Evolutionary conservation across 306 rosid species (phyloP), one percentile per base, ranked within the genome.

Genomic region (Mimosa bimucronata): DNA sequence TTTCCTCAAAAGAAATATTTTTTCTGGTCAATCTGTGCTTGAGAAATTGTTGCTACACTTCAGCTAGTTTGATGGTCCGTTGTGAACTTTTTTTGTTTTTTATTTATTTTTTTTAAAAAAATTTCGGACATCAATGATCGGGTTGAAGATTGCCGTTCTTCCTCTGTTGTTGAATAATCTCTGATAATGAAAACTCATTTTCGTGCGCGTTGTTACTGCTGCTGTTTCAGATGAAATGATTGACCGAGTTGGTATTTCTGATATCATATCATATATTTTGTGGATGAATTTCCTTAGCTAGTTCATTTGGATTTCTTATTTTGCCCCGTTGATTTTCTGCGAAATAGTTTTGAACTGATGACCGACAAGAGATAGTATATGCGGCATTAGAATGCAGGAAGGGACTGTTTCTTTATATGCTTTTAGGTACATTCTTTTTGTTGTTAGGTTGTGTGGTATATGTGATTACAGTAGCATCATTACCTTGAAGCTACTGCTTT

Each of bases 391-490:
- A 82, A 85, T 77, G 80, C 68, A 66, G 82, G 67, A 66, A 78
- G 70, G 79, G 62, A 28, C 40, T 73, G 62, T 86, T 83, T 82
- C 42, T 26, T 64, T 58, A 6, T 50, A 60, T 71, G 77, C 81
- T 79, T 79, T 79, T 83, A 65, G 81, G 82, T 62, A 79, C 90
- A 85, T 85, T 87, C 41, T 34, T 68, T 84, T 84, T 21, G 40
- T 66, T 61, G 75, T 52, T 81, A 16, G 82, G 66, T 71, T 81
- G 83, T 85, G 83, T 84, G 38, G 82, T 74, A 42, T 76, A 57
- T 52, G 83, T 84, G 77, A 84, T 78, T 30, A 83, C 72, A 83
- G 82, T 81, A 81, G 73, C 72, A 82, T 79, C 66, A 76, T 78
- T 75, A 14, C 74, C 19, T 76, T 48, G 81, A 81, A 81, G 83